Percentiles rank a stretch among this genome's conserved stretches.
Conservation (phyloP, 73 alveolate species). For the Tetrahymena elliotti region DNA sequence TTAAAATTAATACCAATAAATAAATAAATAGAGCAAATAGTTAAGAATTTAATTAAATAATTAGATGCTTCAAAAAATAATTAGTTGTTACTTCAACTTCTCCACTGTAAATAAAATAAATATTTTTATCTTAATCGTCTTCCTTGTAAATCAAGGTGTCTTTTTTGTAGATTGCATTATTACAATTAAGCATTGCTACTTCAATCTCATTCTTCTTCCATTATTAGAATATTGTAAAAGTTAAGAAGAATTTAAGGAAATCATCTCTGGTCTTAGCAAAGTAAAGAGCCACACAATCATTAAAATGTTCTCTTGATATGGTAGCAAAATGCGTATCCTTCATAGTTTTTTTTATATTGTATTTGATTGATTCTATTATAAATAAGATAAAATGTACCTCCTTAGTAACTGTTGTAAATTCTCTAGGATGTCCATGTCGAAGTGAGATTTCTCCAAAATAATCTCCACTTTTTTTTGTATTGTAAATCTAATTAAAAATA, state of each 20-base stretch:
- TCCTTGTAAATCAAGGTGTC: neutral
- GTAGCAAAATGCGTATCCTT: neutral
- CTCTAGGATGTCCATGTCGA: neutral
- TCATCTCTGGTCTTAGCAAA: neutral
- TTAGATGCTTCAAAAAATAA: too few relatives aligned
- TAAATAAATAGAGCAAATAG: too few relatives aligned
- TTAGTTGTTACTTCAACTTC: neutral
- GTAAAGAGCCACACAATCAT: neutral
- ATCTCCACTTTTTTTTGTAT: neutral
- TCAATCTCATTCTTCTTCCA: neutral
- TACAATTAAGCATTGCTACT: neutral
- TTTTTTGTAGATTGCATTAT: neutral
- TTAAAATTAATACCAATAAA: neutral
- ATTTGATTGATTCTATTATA: neutral
- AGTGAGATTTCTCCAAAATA: neutral
- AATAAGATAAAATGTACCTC: neutral
- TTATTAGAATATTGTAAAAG: neutral
- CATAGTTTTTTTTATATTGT: neutral
- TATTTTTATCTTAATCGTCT: neutral
- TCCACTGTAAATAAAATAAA: neutral
- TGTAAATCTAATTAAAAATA: too few relatives aligned
- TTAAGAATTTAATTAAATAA: too few relatives aligned
- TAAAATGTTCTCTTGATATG: neutral
- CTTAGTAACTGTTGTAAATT: neutral
- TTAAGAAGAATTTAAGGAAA: neutral